Percentiles rank a stretch among this genome's conserved stretches.
Evolutionary conservation across 2,329 filamentous ascomycete species (phyloP).

Genomic region (Hymenoscyphus linearis): DNA sequence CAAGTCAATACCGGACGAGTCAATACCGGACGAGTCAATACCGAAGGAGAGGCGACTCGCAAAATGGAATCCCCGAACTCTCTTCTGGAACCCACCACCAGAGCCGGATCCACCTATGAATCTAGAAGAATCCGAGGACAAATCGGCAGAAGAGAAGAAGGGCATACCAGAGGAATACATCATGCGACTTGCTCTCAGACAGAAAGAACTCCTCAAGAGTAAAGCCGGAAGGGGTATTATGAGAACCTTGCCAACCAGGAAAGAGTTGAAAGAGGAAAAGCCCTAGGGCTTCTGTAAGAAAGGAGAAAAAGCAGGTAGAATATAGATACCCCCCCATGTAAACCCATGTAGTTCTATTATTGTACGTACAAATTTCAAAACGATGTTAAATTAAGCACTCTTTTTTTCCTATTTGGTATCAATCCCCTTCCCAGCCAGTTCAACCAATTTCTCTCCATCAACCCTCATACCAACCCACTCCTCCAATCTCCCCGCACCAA

Average conservation of each 20-base stretch:
- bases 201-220: not conserved
- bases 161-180: not conserved
- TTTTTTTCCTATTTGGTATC: constrained; percentile 1
- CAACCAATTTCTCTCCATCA: constrained; percentile 58
- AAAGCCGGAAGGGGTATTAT: not conserved
- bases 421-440: constrained; percentile 41
- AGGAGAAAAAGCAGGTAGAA: not conserved
- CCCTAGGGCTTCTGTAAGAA: not conserved
- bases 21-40: not conserved
- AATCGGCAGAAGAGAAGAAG: not conserved
- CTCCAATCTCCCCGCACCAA: constrained; percentile 59
- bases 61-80: not conserved
- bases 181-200: not conserved
- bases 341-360: not conserved
- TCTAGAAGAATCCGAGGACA: not conserved
- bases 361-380: not conserved
- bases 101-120: not conserved
- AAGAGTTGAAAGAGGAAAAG: not conserved
- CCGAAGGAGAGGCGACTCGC: not conserved
- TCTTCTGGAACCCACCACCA: not conserved
- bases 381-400: not conserved
- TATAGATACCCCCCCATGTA: not conserved
- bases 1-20: not conserved
- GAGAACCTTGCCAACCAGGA: not conserved
- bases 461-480: constrained; percentile 75